Percentiles rank a stretch among this genome's conserved stretches.
Conservation (phyloP, 306 rosid species). For the Trifolium fragiferum region DNA sequence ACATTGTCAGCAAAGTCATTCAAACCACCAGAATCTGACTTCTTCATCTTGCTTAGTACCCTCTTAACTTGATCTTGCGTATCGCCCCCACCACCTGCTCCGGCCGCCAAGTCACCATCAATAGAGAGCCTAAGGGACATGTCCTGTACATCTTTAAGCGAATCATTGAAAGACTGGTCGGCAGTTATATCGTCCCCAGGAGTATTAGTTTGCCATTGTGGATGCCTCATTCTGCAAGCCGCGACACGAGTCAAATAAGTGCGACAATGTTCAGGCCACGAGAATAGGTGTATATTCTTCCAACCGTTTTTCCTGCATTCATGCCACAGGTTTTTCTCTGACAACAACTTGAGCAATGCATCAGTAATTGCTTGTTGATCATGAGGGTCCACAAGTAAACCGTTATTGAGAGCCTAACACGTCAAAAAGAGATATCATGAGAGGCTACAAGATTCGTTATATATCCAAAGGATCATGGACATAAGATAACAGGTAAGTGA, state of each 20-base stretch:
- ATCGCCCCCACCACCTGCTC: not conserved
- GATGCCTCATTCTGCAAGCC: conserved; percentile 51
- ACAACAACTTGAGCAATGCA: conserved; percentile 46
- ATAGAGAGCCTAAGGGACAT: conserved; percentile 52
- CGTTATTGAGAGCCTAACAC: conserved; percentile 48
- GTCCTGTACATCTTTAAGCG: conserved; percentile 46
- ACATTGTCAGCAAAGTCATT: conserved; percentile 39
- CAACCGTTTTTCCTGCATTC: conserved; percentile 47
- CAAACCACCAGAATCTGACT: conserved; percentile 26
- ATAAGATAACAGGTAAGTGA: not conserved
- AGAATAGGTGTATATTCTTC: conserved; percentile 52
- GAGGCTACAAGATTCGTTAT: conserved; percentile 28
- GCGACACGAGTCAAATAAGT: conserved; percentile 48
- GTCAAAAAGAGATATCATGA: conserved; percentile 14
- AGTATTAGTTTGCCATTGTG: conserved; percentile 46
- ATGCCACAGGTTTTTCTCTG: conserved; percentile 48
- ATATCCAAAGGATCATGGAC: not conserved
- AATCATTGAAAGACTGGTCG: conserved; percentile 43
- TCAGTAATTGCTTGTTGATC: conserved; percentile 47
- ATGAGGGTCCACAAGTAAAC: conserved; percentile 52
- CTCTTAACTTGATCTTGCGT: conserved; percentile 46
- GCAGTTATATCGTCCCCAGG: conserved; percentile 30
- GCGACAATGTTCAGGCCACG: conserved; percentile 47
- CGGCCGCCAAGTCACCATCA: conserved; percentile 44
- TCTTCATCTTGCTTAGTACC: conserved; percentile 44